phyloP scores from a whole-genome alignment of 345 rosid genomes.

The Melaleuca quinquenervia region DNA sequence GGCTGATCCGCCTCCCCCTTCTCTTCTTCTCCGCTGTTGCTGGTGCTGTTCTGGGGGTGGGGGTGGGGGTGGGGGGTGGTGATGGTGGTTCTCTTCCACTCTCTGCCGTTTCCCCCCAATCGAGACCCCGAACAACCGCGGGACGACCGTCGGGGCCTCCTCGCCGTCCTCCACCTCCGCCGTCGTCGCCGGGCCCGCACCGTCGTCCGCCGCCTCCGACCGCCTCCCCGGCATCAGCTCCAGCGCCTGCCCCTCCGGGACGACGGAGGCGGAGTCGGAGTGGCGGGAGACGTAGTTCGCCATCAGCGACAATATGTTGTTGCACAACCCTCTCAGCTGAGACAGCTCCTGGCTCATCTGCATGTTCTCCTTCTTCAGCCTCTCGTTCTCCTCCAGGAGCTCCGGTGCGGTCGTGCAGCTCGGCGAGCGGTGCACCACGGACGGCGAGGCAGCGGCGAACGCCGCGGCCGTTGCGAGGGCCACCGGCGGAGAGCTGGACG shows the following conservation, averaged over 20 bases:
- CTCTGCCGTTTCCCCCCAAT: constrained; percentile 70
- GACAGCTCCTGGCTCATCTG: constrained; percentile 59
- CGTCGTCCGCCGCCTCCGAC: neutral
- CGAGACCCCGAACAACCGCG: constrained; percentile 76
- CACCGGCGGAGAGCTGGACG: constrained; percentile 56
- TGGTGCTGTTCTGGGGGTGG: neutral
- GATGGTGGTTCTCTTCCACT: constrained; percentile 21
- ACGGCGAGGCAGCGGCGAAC: constrained; percentile 15
- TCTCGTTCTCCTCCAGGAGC: constrained; percentile 72
- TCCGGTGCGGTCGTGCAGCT: constrained; percentile 71
- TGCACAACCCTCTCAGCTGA: constrained; percentile 54
- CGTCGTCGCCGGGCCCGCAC: neutral
- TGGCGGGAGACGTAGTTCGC: constrained; percentile 41
- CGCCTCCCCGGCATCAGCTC: constrained; percentile 31
- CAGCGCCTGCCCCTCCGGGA: constrained; percentile 31
- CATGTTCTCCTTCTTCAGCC: constrained; percentile 58
- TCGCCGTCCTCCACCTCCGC: neutral
- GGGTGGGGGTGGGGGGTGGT: too few relatives aligned
- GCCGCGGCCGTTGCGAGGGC: constrained; percentile 31
- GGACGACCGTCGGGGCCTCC: constrained; percentile 20
- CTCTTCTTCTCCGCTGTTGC: neutral
- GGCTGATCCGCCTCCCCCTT: constrained; percentile 5
- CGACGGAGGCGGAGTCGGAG: constrained; percentile 9
- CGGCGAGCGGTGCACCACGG: constrained; percentile 19
- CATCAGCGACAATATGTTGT: constrained; percentile 53